These are phyloP conservation scores for Narthecium ossifragum DNA, from an alignment of 106 monocot genomes.

Conservation along the genomic window DNA sequence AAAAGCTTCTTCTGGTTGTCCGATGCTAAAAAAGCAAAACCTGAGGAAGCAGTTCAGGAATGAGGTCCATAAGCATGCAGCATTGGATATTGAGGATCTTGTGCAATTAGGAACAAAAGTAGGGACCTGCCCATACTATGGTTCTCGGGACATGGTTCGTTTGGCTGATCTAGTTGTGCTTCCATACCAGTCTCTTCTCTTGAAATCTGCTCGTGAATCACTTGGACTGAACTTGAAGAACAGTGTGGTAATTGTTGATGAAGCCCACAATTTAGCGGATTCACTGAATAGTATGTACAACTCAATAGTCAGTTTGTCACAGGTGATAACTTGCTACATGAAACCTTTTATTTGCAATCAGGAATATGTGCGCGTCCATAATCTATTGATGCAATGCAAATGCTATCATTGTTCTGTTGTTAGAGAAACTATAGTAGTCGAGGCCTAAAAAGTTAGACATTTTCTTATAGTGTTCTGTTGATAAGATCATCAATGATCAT, in stretches of 20 bases:
- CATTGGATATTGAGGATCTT: slow-evolving; percentile 93
- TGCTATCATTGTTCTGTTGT: too few relatives aligned
- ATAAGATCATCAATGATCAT: too few relatives aligned
- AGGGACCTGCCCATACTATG: slow-evolving; percentile 95
- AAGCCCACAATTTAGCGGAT: slow-evolving; percentile 95
- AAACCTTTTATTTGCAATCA: not conserved
- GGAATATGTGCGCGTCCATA: too few relatives aligned
- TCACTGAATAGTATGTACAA: slow-evolving; percentile 91
- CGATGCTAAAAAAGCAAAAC: slow-evolving; percentile 71
- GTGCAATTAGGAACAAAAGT: slow-evolving; percentile 62
- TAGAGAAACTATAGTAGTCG: too few relatives aligned
- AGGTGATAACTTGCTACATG: slow-evolving; percentile 47
- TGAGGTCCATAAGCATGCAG: slow-evolving; percentile 37
- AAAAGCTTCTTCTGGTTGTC: slow-evolving; percentile 63
- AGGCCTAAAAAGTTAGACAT: too few relatives aligned
- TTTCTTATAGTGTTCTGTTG: too few relatives aligned
- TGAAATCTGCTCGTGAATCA: slow-evolving; percentile 84
- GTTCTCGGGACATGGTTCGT: slow-evolving; percentile 60
- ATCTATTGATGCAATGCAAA: too few relatives aligned
- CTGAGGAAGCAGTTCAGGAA: slow-evolving; percentile 43
- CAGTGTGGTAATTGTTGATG: slow-evolving; percentile 84
- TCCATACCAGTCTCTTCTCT: slow-evolving; percentile 85
- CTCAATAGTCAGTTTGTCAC: slow-evolving; percentile 60
- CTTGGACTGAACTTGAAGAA: slow-evolving; percentile 83
- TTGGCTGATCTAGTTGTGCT: slow-evolving; percentile 78